phyloP scores from a whole-genome alignment of 1,284 basidiomycete species.

The Rugiboletus extremiorientalis region DNA sequence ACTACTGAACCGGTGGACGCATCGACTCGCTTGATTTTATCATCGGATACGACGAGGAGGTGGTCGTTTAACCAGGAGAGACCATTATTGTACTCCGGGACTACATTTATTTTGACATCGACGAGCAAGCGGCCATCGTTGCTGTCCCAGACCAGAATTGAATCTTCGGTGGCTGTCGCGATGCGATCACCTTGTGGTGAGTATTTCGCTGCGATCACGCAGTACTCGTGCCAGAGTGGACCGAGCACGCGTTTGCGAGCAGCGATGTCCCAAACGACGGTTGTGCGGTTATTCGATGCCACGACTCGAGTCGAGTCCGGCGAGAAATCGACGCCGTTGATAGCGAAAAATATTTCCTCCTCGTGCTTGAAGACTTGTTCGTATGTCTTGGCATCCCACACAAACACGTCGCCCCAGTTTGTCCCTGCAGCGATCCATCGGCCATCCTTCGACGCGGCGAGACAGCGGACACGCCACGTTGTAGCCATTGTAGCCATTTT shows the following conservation, averaged over 20 bases:
- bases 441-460: constrained; percentile 4
- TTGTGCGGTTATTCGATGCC: neutral
- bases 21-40: neutral
- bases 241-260: neutral
- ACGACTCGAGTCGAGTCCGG: constrained; percentile 10
- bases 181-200: neutral
- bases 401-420: neutral
- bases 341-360: neutral
- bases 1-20: neutral
- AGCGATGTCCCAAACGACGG: neutral
- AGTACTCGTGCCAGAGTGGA: neutral
- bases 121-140: neutral
- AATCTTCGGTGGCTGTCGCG: neutral
- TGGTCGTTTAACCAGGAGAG: neutral
- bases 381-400: neutral
- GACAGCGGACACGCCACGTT: neutral
- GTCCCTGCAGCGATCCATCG: constrained; percentile 11
- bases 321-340: constrained; percentile 8
- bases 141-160: neutral
- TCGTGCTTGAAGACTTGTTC: neutral
- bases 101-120: neutral
- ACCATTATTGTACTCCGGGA: neutral
- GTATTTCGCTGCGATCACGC: neutral
- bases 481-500: neutral
- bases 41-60: neutral